Base-by-base conservation (phyloP, 2,329 filamentous ascomycete species). In the Aspergillus tanneri region DNA sequence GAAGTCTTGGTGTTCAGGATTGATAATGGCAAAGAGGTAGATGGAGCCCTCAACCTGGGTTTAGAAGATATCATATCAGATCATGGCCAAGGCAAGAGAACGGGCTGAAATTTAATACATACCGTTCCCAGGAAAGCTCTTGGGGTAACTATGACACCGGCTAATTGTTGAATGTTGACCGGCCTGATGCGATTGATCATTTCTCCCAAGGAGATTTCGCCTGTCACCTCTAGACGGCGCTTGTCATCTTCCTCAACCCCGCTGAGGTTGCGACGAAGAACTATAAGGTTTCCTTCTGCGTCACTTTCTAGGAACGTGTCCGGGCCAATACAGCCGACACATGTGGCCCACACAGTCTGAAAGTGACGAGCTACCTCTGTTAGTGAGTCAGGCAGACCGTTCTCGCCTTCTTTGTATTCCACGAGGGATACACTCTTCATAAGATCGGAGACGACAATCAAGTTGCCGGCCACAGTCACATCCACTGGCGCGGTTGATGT, bases 371-470 rank as follows among this genome's bases (percentile, higher is more conserved):
- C 87, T 3, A 87, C 76, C 73, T 96, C 90, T 0, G 77, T 76
- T 6, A 97, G 76, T 43, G 76, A 80, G 45, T 85, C 81, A 9
- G 78, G 71, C n/a, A 80, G 69, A 1, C 79, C 82, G 3, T 80
- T 71, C 18, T 76, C 67, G 2, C 82, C 79, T 2, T 78, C 77
- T 0, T 77, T 74, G 63, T 86, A 93, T 63, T 93, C 78, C 7
- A 96, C 76, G 5, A 97, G 73, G 1, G 87, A 85, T 19, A 95
- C 77, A 1, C 89, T 95, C 72, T 97, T 96, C 88, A 96, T 96
- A 37, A 99, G 74, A 63, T 99, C 93, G 0, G 86, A 88, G 8
- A 97, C 84, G 0, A 88, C 89, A 53, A 99, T 91, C 19, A 82
- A 77, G 57, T 86, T 84, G 1, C 81, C 87, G 1, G 83, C 81